Evolutionary conservation across 176 grass and related monocot species (phyloP).

Genomic region (Bonia amplexicaulis): DNA sequence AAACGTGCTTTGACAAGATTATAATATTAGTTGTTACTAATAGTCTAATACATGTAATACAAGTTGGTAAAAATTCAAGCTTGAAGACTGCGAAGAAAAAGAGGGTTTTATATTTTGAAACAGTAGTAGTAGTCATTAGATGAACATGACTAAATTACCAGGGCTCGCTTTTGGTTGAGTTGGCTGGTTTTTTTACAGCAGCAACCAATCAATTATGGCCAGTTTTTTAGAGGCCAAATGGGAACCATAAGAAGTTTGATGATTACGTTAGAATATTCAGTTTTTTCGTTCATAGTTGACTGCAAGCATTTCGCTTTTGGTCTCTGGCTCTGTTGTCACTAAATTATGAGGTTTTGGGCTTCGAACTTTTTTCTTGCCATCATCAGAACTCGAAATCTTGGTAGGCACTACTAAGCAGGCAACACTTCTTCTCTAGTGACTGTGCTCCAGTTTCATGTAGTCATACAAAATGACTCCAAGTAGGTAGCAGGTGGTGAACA

Average conservation of each 20-base stretch:
- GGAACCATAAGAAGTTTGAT: background rate
- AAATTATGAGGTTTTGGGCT: background rate
- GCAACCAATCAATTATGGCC: background rate
- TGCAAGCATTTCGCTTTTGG: background rate
- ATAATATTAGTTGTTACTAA: background rate
- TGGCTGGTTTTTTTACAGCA: background rate
- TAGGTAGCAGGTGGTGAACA: background rate
- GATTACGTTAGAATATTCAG: background rate
- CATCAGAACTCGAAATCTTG: background rate
- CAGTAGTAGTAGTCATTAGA: background rate
- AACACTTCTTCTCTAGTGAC: background rate
- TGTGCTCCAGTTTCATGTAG: background rate
- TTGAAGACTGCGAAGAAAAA: background rate
- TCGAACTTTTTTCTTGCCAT: background rate
- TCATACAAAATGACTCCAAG: background rate
- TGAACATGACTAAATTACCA: background rate
- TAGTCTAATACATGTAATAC: background rate
- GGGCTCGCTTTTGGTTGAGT: background rate
- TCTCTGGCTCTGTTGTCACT: background rate
- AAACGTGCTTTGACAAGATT: background rate
- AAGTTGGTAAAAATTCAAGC: background rate
- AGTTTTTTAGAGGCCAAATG: background rate
- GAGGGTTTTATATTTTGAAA: background rate
- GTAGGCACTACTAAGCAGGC: background rate
- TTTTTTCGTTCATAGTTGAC: background rate